phyloP scores from a whole-genome alignment of 495 filamentous ascomycete genomes.

The Penicillium macrosclerotiorum region DNA sequence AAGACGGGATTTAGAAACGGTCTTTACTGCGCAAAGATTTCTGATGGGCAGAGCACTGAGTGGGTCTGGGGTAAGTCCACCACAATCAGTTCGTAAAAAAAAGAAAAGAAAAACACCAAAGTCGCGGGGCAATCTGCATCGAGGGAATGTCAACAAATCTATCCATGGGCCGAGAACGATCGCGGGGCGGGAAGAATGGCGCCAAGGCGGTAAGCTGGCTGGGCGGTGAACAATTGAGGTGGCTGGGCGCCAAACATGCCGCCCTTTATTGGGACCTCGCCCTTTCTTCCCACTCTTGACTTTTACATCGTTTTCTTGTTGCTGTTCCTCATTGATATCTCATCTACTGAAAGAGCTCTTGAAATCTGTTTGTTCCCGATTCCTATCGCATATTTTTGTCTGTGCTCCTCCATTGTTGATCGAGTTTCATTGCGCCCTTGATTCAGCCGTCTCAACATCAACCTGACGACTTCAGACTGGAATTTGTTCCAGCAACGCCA shows the following conservation, averaged over 20 bases:
- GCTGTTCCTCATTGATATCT: slow-evolving; percentile 1
- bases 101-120: too few relatives aligned
- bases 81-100: not conserved
- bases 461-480: not conserved
- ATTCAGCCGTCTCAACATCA: slow-evolving; percentile 10
- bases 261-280: slow-evolving; percentile 17
- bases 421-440: slow-evolving; percentile 13
- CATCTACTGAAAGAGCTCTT: not conserved
- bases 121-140: slow-evolving; percentile 6
- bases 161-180: slow-evolving; percentile 6
- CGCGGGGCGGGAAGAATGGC: slow-evolving; percentile 16
- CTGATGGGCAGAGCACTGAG: too few relatives aligned
- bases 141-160: slow-evolving; percentile 18
- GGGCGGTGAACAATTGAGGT: slow-evolving; percentile 16
- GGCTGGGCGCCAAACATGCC: slow-evolving; percentile 25
- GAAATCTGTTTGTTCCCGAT: not conserved
- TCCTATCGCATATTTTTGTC: not conserved
- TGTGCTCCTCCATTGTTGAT: not conserved
- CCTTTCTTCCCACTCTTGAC: slow-evolving; percentile 17
- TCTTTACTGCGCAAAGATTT: too few relatives aligned
- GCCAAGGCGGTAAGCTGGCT: slow-evolving; percentile 16
- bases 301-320: slow-evolving; percentile 6
- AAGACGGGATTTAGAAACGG: too few relatives aligned
- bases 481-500: not conserved
- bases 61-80: too few relatives aligned